These are phyloP conservation scores for Trichophyton simii DNA, from an alignment of 2,329 filamentous ascomycete genomes.

Conservation along the genomic window DNA sequence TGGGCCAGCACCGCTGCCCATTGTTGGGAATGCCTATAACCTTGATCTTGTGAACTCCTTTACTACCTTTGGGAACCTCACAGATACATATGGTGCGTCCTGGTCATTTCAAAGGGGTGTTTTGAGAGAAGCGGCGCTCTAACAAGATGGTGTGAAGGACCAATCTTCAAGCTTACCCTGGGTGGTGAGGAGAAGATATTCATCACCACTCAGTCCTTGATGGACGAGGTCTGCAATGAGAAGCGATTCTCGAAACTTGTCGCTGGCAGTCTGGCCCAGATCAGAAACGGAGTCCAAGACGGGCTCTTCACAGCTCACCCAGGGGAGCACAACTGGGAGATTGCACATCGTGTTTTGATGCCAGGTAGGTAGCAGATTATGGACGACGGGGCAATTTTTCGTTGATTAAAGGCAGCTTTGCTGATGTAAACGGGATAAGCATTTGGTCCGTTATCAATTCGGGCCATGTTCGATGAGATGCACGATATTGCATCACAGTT, in stretches of 20 bases:
- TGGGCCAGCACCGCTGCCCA: background rate
- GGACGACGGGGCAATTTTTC: background rate
- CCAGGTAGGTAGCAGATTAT: background rate
- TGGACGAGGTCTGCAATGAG: constrained; percentile 1
- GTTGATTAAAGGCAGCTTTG: background rate
- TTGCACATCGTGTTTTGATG: constrained; percentile 2
- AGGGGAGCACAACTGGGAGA: constrained; percentile 2
- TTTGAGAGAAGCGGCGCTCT: background rate
- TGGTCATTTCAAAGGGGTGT: background rate
- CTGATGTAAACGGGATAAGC: background rate
- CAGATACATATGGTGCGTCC: background rate
- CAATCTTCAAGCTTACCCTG: background rate
- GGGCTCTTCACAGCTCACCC: background rate
- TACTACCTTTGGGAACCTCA: background rate
- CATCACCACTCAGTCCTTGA: background rate
- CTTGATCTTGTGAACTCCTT: background rate
- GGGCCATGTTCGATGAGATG: constrained; percentile 2
- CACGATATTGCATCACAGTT: constrained; percentile 1
- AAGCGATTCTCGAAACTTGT: constrained; percentile 1
- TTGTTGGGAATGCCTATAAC: background rate
- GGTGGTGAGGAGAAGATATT: background rate
- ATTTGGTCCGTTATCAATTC: background rate
- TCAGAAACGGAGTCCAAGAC: background rate
- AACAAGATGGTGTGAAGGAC: background rate
- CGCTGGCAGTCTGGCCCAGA: background rate